phyloP scores from a whole-genome alignment of 2,329 filamentous ascomycete genomes.

The Pleoardoris graminearum region DNA sequence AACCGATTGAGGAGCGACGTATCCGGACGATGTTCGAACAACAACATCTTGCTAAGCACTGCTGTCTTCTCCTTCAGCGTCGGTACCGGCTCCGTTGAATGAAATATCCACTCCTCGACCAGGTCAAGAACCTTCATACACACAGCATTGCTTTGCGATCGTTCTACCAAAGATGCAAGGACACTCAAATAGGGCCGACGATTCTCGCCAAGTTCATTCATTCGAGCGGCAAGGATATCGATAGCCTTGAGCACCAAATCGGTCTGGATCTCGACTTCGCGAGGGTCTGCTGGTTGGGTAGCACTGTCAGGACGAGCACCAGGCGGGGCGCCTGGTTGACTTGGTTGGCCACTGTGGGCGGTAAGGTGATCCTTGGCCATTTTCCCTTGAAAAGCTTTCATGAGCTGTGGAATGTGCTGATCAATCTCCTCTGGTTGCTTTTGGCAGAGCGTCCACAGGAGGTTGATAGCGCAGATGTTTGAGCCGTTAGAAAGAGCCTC shows the following conservation, averaged over 20 bases:
- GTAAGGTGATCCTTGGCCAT: conserved; percentile 90
- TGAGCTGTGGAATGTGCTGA: conserved; percentile 80
- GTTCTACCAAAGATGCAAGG: conserved; percentile 90
- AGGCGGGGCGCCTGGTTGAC: conserved; percentile 32
- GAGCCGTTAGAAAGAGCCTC: conserved; percentile 82
- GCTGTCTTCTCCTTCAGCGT: conserved; percentile 99
- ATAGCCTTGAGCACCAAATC: conserved; percentile 93
- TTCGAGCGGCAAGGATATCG: conserved; percentile 86
- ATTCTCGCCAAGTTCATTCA: conserved; percentile 90
- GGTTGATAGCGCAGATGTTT: conserved; percentile 86
- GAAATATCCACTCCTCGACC: conserved; percentile 96
- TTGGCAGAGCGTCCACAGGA: conserved; percentile 87
- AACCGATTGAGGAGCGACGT: conserved; percentile 88
- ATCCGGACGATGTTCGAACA: conserved; percentile 85
- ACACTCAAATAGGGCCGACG: conserved; percentile 93
- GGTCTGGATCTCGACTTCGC: conserved; percentile 86
- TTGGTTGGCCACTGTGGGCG: conserved; percentile 55
- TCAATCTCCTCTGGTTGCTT: conserved; percentile 87
- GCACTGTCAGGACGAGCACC: conserved; percentile 57
- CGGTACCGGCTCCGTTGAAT: conserved; percentile 91
- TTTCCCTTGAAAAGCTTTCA: conserved; percentile 92
- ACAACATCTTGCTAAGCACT: conserved; percentile 97
- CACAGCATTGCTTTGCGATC: conserved; percentile 82
- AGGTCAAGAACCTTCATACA: conserved; percentile 92
- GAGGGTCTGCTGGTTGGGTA: conserved; percentile 67